These are phyloP conservation scores for Acephala macrosclerotiorum DNA, from an alignment of 2,329 filamentous ascomycete species.

Conservation along the genomic window DNA sequence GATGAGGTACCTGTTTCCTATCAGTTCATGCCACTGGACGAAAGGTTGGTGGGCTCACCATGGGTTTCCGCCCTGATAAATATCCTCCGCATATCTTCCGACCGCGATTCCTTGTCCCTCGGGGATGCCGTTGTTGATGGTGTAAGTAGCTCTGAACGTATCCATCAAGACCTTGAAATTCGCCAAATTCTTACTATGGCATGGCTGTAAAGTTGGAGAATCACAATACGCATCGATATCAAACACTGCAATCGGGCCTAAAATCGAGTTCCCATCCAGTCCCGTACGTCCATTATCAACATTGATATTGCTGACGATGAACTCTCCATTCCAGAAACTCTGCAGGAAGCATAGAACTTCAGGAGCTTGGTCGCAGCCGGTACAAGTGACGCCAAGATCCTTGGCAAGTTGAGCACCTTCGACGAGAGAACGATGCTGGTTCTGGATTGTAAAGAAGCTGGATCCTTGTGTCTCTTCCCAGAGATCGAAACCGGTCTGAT, in stretches of 20 bases:
- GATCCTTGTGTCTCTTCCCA: slow-evolving; percentile 85
- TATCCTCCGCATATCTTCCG: slow-evolving; percentile 74
- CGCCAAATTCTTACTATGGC: slow-evolving; percentile 61
- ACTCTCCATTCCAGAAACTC: slow-evolving; percentile 73
- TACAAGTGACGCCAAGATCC: slow-evolving; percentile 65
- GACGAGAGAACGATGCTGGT: slow-evolving; percentile 66
- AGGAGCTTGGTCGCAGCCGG: slow-evolving; percentile 69
- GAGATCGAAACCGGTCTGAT: slow-evolving; percentile 70
- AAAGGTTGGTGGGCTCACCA: slow-evolving; percentile 55
- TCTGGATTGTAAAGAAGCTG: slow-evolving; percentile 80
- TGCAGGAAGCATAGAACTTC: slow-evolving; percentile 77
- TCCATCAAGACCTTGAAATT: slow-evolving; percentile 80
- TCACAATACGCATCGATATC: slow-evolving; percentile 74
- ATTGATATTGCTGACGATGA: slow-evolving; percentile 74
- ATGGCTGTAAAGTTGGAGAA: slow-evolving; percentile 75
- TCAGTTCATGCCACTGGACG: slow-evolving; percentile 10
- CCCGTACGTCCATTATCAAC: slow-evolving; percentile 67
- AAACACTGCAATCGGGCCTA: slow-evolving; percentile 71
- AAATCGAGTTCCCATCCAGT: slow-evolving; percentile 75
- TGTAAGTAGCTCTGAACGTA: slow-evolving; percentile 72
- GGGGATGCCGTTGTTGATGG: slow-evolving; percentile 70
- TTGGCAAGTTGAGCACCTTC: slow-evolving; percentile 71
- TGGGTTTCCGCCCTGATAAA: slow-evolving; percentile 80
- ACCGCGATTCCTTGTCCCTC: slow-evolving; percentile 67
- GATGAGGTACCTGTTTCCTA: slow-evolving; percentile 60